phyloP scores from a whole-genome alignment of 2,329 filamentous ascomycete species.

The Xylaria sp. region DNA sequence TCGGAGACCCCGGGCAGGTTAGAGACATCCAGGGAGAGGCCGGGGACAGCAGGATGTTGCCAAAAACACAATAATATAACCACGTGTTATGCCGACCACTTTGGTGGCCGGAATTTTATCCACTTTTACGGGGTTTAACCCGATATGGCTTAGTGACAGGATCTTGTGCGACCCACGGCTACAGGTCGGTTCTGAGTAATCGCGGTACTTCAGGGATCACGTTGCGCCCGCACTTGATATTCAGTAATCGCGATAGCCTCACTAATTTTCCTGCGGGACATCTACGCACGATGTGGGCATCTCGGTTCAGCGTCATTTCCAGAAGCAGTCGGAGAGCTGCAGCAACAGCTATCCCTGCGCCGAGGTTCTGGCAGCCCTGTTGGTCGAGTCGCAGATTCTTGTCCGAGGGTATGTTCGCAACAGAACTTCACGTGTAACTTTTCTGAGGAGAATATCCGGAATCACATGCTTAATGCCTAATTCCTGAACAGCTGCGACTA shows the following conservation, averaged over 20 bases:
- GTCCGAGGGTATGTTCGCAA: conserved; percentile 25
- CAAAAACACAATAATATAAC: no score
- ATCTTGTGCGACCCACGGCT: no score
- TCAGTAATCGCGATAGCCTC: conserved; percentile 3
- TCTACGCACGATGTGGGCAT: conserved; percentile 28
- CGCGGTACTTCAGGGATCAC: background rate
- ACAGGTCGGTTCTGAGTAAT: no score
- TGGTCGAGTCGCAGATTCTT: conserved; percentile 20
- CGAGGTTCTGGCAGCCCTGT: conserved; percentile 11
- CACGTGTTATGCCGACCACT: no score
- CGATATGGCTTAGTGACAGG: no score
- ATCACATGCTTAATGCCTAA: conserved; percentile 5
- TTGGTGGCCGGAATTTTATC: no score
- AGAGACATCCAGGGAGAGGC: no score
- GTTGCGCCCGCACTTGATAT: background rate
- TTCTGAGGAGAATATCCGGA: background rate
- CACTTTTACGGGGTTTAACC: no score
- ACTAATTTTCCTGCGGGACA: background rate
- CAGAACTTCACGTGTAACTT: background rate
- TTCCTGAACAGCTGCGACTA: conserved; percentile 9
- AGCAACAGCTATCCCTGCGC: conserved; percentile 7
- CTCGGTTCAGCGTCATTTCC: conserved; percentile 22
- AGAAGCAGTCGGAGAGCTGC: conserved; percentile 16
- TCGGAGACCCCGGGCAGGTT: no score
- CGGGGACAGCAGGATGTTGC: no score